Conservation (phyloP, 495 filamentous ascomycete genomes). For the Podospora conica region DNA sequence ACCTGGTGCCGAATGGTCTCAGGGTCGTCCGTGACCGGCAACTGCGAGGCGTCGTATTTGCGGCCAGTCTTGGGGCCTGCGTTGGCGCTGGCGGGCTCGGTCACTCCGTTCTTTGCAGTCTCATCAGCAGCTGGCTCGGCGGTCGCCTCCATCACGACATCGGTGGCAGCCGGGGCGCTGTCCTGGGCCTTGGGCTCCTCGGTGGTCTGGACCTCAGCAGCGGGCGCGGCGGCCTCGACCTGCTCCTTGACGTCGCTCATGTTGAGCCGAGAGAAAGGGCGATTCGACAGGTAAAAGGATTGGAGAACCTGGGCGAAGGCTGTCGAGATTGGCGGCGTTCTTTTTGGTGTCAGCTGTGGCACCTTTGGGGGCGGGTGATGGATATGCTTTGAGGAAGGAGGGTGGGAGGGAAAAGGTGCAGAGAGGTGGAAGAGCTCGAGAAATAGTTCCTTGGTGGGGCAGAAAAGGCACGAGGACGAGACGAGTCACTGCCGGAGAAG, state of each 20-base stretch:
- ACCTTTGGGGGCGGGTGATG: background rate
- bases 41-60: constrained; percentile 60
- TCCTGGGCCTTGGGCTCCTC: constrained; percentile 13
- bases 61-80: constrained; percentile 35
- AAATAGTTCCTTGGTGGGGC: constrained; percentile 10
- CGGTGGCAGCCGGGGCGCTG: background rate
- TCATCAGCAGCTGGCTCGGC: constrained; percentile 9
- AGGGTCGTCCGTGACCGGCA: constrained; percentile 63
- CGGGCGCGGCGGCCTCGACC: constrained; percentile 11
- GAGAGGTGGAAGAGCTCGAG: background rate
- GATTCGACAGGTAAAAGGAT: background rate
- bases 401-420: constrained; percentile 1
- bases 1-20: constrained; percentile 50
- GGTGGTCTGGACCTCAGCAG: background rate
- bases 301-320: background rate
- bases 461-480: background rate
- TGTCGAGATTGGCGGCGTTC: background rate
- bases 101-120: constrained; percentile 15
- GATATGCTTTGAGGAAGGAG: background rate
- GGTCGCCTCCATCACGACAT: constrained; percentile 8
- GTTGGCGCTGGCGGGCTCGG: constrained; percentile 19
- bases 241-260: constrained; percentile 31
- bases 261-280: background rate
- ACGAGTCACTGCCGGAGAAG: background rate
- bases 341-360: background rate